Percentiles rank a stretch among this genome's conserved stretches.
These are phyloP conservation scores for Saccharomyces hybrid DNA, from an alignment of 1,139 yeast genomes.

Conservation along the genomic window DNA sequence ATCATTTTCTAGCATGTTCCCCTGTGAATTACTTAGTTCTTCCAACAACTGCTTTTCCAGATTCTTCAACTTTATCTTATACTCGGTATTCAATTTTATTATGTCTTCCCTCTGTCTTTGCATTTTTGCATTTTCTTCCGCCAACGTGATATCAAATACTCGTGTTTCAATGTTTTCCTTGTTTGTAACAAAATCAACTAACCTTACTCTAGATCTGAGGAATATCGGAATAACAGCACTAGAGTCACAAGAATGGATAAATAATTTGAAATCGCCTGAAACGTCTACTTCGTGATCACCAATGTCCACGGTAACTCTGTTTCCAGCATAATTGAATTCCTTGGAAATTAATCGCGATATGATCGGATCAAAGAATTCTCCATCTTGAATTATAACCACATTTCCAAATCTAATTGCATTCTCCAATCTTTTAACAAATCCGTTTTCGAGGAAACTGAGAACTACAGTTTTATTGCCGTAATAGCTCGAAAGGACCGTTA, in stretches of 20 bases:
- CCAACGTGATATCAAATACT: slow-evolving; percentile 51
- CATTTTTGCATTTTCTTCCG: slow-evolving; percentile 56
- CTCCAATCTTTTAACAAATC: slow-evolving; percentile 63
- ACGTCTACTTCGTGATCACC: slow-evolving; percentile 63
- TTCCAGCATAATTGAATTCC: slow-evolving; percentile 63
- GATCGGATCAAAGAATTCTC: slow-evolving; percentile 73
- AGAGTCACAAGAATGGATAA: slow-evolving; percentile 56
- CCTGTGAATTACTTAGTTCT: slow-evolving; percentile 50
- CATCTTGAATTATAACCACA: slow-evolving; percentile 61
- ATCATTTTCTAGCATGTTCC: slow-evolving; percentile 64
- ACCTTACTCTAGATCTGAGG: slow-evolving; percentile 51
- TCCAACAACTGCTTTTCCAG: slow-evolving; percentile 58
- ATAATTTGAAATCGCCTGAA: slow-evolving; percentile 55
- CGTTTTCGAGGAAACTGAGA: slow-evolving; percentile 66
- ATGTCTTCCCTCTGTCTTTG: slow-evolving; percentile 51
- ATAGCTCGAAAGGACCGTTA: slow-evolving; percentile 37
- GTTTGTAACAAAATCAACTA: slow-evolving; percentile 68
- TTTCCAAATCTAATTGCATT: slow-evolving; percentile 84
- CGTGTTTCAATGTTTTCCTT: slow-evolving; percentile 57
- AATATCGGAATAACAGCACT: slow-evolving; percentile 43
- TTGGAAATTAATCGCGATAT: slow-evolving; percentile 52
- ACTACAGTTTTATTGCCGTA: slow-evolving; percentile 38
- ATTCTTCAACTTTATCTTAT: slow-evolving; percentile 44
- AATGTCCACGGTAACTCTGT: slow-evolving; percentile 53
- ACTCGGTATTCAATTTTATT: slow-evolving; percentile 51